phyloP scores from a whole-genome alignment of 2,329 filamentous ascomycete genomes.

The Fusarium humuli region DNA sequence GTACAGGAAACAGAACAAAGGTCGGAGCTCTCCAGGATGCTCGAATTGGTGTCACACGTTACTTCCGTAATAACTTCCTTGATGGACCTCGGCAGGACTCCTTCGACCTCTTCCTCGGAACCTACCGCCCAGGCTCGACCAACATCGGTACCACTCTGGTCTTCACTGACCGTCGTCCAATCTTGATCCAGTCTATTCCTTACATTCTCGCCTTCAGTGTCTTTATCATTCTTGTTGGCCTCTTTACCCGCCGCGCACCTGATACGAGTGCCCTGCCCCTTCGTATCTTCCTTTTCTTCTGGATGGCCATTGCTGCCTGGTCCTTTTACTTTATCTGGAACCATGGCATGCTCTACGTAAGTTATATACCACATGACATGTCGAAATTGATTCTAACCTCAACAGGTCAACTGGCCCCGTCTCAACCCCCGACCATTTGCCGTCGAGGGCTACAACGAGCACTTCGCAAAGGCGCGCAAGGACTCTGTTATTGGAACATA shows the following conservation, averaged over 20 bases:
- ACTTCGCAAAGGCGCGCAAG: conserved; percentile 83
- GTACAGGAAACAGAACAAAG: conserved; percentile 90
- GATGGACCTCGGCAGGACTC: conserved; percentile 95
- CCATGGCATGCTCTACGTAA: conserved; percentile 94
- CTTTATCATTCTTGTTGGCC: conserved; percentile 82
- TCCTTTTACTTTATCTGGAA: conserved; percentile 80
- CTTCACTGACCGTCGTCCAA: conserved; percentile 85
- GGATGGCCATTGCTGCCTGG: conserved; percentile 76
- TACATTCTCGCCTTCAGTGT: conserved; percentile 88
- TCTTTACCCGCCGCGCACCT: conserved; percentile 77
- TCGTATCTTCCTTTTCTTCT: conserved; percentile 84
- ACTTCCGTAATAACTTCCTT: conserved; percentile 92
- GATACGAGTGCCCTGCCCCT: conserved; percentile 83
- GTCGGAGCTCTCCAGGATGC: conserved; percentile 87
- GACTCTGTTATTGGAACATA: conserved; percentile 84
- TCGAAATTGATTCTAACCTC: conserved; percentile 21
- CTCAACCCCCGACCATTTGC: conserved; percentile 90
- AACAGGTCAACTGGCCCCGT: conserved; percentile 96
- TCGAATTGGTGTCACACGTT: conserved; percentile 88
- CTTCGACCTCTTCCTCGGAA: conserved; percentile 92
- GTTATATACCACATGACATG: conserved; percentile 53
- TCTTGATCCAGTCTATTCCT: conserved; percentile 92
- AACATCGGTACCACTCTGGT: conserved; percentile 77
- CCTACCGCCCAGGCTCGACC: conserved; percentile 80
- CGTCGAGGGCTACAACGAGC: conserved; percentile 88